Base-by-base conservation (phyloP, 805 yeast genomes). In the Teunomyces atbi region DNA sequence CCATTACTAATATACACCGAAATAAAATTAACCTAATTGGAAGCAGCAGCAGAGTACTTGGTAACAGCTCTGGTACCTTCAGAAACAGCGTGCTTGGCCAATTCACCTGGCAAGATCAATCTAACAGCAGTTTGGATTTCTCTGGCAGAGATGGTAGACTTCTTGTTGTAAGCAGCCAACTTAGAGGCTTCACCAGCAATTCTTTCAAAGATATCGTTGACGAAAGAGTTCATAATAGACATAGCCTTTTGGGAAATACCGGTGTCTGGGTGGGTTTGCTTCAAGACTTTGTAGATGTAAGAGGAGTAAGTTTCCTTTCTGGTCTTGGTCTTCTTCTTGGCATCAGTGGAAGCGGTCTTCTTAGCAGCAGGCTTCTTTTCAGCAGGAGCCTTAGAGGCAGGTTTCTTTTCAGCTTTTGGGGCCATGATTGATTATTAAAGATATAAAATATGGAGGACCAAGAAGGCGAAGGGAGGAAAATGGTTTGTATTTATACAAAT, bases 1-100 rank as follows among this genome's bases (percentile, higher is more conserved):
- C 36, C 34, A 41, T 41, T 41, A 47, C 55, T 49, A 52, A 49
- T 52, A 52, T 52, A 50, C 56, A 52, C 52, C 45, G 47, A 45
- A 41, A 37, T 30, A 38, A 43, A 48, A 45, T 27, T 15, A 32
- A 42, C 51, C 54, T 68, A 69, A 54, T 63, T 63, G 49, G 74
- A 61, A 56, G 75, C 78, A 66, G 96, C 85, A 64, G 96, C 85
- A 64, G 96, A 86, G 83, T 89, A 89, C 80, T 89, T 89, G 74
- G 96, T 88, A 64, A 89, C 96, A 72, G 97, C 96, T 83, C 96
- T 88, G 61, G 96, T 89, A 82, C 97, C 97, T 79, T 91, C 98
- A 64, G 96, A 86, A 64, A 90, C 96, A 66, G 97, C 97, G 78
- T 91, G 97, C 82, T 90, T 90, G 61, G 97, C 96, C 71, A 91